Evolutionary conservation across 2,329 filamentous ascomycete genomes (phyloP), one percentile per base, ranked within the genome.

Genomic region (Cryphonectria parasitica): DNA sequence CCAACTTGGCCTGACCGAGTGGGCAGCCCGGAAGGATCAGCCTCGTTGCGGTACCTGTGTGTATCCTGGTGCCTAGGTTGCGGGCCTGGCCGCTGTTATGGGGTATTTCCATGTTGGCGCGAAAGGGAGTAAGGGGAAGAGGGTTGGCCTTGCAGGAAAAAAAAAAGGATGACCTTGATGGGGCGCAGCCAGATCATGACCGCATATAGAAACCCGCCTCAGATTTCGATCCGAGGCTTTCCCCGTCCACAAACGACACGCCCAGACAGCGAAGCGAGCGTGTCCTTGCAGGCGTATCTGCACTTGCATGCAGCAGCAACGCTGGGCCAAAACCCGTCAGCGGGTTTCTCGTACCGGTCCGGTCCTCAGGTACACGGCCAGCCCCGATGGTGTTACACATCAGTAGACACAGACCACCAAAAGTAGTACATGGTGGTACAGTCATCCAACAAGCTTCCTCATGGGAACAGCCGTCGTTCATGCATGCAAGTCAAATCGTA

Each of bases 11-110:
- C 54, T 58, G 65, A 61, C 65, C 65, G 65, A 70, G 68, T 64
- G 45, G 64, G 66, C 61, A 45, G 60, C 58, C 52, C n/a, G 65
- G 71, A 72, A 72, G 68, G 71, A 72, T 72, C 71, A 70, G 71
- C 71, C 64, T 70, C 64, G 65, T 49, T 70, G 70, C 65, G 68
- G 68, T 41, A 68, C 70, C 70, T 72, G 65, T 49, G 45, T 19
- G 31, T 56, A 72, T 70, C 61, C 68, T 72, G 71, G 66, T 70
- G 71, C 68, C 71, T 72, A 66, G 62, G 64, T 66, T 66, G 62
- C 28, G 65, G 65, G 45, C 62, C 62, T 69, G 45, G 58, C 63
- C 52, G 66, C 64, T 28, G 58, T 61, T 69, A 67, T 66, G 63
- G 62, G 66, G 41, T 49, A 43, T 63, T 43, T 67, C 34, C 34